Conservation (phyloP, 1,284 basidiomycete genomes). For the Moniliophthora roreri region DNA sequence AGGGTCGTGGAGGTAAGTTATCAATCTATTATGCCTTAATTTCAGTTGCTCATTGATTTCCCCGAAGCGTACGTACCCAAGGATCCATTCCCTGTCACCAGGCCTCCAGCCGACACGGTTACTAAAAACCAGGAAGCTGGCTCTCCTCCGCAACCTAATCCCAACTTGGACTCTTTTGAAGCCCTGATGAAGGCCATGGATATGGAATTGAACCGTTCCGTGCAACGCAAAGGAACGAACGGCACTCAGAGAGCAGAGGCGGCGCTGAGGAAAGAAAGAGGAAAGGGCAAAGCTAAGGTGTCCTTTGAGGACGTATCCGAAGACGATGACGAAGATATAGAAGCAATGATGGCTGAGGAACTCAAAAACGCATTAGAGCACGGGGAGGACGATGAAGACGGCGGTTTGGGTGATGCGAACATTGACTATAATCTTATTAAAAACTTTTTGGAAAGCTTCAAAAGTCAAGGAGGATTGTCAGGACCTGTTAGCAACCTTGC, state of each 20-base stretch:
- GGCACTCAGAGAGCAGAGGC: constrained; percentile 36
- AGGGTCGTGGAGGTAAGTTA: constrained; percentile 70
- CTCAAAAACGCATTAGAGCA: constrained; percentile 65
- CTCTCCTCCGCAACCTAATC: constrained; percentile 48
- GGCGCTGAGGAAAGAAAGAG: constrained; percentile 29
- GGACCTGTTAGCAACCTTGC: constrained; percentile 90
- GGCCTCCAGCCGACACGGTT: constrained; percentile 14
- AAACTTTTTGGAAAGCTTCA: constrained; percentile 94
- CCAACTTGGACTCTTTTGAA: constrained; percentile 88
- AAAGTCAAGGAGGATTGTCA: constrained; percentile 80
- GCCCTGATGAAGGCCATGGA: constrained; percentile 96
- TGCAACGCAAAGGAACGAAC: constrained; percentile 26
- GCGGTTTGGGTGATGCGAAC: constrained; percentile 37
- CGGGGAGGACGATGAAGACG: constrained; percentile 50
- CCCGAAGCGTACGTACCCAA: constrained; percentile 67
- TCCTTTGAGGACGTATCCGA: constrained; percentile 35
- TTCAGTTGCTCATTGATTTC: too few species aligned
- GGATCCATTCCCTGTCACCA: constrained; percentile 19
- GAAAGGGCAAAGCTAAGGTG: constrained; percentile 27
- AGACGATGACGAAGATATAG: constrained; percentile 62
- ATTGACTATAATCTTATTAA: constrained; percentile 90
- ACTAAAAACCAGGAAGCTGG: constrained; percentile 24
- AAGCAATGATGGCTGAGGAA: constrained; percentile 85
- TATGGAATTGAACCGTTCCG: constrained; percentile 61
- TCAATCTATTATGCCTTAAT: too few species aligned